phyloP scores from a whole-genome alignment of 306 rosid genomes.

The Sechiopsis laciniata region DNA sequence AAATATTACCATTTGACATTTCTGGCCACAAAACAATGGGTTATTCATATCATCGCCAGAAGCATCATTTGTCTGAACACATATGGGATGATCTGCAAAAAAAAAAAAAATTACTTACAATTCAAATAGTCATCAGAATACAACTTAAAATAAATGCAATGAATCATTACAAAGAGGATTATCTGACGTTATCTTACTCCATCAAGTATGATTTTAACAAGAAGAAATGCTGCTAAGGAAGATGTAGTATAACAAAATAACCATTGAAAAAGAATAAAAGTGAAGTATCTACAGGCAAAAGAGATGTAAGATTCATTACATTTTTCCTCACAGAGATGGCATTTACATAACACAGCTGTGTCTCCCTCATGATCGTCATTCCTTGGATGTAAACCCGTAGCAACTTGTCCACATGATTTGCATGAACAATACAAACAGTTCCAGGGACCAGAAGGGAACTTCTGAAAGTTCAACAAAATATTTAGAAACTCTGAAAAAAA shows the following conservation, averaged over 20 bases:
- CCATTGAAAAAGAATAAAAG: conserved; percentile 3
- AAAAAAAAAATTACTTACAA: conserved; percentile 4
- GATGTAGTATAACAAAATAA: neutral
- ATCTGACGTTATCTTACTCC: neutral
- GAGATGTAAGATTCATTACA: conserved; percentile 38
- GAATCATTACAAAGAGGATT: neutral
- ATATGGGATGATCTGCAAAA: conserved; percentile 60
- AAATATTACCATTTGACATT: conserved; percentile 60
- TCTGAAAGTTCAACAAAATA: conserved; percentile 45
- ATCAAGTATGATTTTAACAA: neutral
- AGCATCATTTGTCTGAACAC: conserved; percentile 40
- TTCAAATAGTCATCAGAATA: conserved; percentile 13
- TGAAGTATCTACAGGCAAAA: neutral
- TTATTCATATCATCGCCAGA: conserved; percentile 28
- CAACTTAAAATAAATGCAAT: conserved; percentile 13
- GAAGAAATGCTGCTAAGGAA: neutral
- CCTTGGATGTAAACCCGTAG: conserved; percentile 30
- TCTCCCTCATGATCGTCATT: conserved; percentile 31
- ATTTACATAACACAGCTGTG: conserved; percentile 34
- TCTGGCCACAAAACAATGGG: conserved; percentile 56
- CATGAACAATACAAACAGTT: conserved; percentile 84
- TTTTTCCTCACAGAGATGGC: conserved; percentile 69
- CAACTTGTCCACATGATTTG: conserved; percentile 70
- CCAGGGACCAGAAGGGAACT: conserved; percentile 90
- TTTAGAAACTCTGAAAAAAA: neutral